Percentiles rank a stretch among this genome's conserved stretches.
Evolutionary conservation across 2,329 filamentous ascomycete genomes (phyloP).

Genomic region (Colletotrichum spinosum): DNA sequence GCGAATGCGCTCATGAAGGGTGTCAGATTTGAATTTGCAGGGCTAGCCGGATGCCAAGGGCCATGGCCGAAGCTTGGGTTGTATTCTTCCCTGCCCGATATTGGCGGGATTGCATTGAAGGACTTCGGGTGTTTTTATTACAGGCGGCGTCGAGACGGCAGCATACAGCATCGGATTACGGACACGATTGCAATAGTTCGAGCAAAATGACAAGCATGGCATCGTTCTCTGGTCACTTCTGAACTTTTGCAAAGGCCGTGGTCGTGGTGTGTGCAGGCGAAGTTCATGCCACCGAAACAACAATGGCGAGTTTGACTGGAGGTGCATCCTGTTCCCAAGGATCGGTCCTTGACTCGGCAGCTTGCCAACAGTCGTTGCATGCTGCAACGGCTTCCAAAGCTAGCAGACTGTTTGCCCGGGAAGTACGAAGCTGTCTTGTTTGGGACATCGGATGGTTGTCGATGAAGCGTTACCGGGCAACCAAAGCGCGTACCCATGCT

Average conservation of each 20-base stretch:
- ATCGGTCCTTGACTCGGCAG: too few relatives aligned
- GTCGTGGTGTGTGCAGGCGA: too few relatives aligned
- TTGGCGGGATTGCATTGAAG: slow-evolving; percentile 4
- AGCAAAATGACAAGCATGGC: slow-evolving; percentile 20
- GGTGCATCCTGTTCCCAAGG: too few relatives aligned
- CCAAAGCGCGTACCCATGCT: slow-evolving; percentile 4
- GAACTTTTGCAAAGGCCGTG: too few relatives aligned
- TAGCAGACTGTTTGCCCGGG: too few relatives aligned
- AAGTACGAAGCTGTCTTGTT: background rate
- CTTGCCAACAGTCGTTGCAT: too few relatives aligned
- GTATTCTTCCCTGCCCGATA: slow-evolving; percentile 21
- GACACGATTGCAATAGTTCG: slow-evolving; percentile 16
- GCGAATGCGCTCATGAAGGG: slow-evolving; percentile 33
- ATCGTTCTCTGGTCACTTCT: background rate
- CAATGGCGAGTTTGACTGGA: too few relatives aligned
- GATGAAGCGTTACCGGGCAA: slow-evolving; percentile 1
- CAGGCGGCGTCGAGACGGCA: slow-evolving; percentile 24
- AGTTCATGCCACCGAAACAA: too few relatives aligned
- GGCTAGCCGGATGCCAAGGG: slow-evolving; percentile 6
- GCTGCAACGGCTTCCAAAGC: too few relatives aligned
- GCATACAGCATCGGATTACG: slow-evolving; percentile 29
- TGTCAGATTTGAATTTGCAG: slow-evolving; percentile 16
- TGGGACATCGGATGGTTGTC: background rate
- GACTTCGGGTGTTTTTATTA: slow-evolving; percentile 11
- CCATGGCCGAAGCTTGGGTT: slow-evolving; percentile 10